These are phyloP conservation scores for Coemansia sp. DNA, from an alignment of 192 early-diverging fungal genomes.

Conservation along the genomic window DNA sequence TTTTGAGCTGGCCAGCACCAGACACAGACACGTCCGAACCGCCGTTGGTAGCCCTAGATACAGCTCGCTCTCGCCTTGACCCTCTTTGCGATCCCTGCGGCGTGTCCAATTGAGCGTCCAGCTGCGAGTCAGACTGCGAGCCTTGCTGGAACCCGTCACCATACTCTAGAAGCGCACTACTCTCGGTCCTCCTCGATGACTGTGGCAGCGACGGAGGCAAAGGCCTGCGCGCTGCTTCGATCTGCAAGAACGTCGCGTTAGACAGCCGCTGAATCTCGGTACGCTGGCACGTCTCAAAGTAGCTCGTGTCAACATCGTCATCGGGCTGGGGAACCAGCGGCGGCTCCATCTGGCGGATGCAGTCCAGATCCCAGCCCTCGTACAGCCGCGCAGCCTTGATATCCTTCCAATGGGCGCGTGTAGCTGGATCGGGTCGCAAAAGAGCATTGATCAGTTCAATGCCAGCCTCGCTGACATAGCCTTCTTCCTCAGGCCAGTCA, in stretches of 20 bases:
- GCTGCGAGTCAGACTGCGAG: constrained; percentile 14
- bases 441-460: constrained; percentile 72
- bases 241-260: constrained; percentile 55
- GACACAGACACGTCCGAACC: constrained; percentile 3
- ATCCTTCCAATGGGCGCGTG: constrained; percentile 62
- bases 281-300: constrained; percentile 83
- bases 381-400: constrained; percentile 76
- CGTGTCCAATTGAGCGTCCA: constrained; percentile 19
- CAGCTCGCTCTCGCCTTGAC: constrained; percentile 18
- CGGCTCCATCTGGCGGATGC: constrained; percentile 71
- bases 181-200: not conserved
- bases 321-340: constrained; percentile 83
- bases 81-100: constrained; percentile 27
- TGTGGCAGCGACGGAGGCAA: constrained; percentile 3
- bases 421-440: constrained; percentile 69
- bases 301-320: constrained; percentile 85
- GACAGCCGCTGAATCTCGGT: constrained; percentile 79
- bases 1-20: constrained; percentile 47
- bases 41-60: constrained; percentile 4
- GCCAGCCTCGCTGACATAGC: constrained; percentile 60
- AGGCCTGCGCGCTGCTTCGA: constrained; percentile 11
- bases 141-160: not conserved
- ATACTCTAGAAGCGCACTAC: not conserved
- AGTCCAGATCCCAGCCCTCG: constrained; percentile 71
- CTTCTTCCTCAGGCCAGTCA: constrained; percentile 57